phyloP scores from a whole-genome alignment of 31 red algal genomes.

The Asparagopsis taxiformis region DNA sequence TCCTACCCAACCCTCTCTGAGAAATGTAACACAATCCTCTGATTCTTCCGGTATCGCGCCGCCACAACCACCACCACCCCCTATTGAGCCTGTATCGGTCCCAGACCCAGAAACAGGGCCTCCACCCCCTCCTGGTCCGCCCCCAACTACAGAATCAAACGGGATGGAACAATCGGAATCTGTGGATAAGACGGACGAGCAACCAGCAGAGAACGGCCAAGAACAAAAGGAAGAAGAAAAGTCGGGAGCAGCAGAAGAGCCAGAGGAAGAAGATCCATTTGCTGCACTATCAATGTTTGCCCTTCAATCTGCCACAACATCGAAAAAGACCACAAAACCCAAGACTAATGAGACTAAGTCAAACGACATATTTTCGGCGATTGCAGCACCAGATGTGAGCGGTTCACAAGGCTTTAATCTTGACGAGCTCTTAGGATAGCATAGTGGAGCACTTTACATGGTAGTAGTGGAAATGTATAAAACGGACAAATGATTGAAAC shows the following conservation, averaged over 20 bases:
- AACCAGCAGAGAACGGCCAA: background rate
- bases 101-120: background rate
- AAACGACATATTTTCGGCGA: background rate
- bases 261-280: constrained; percentile 67
- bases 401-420: constrained; percentile 12
- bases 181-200: background rate
- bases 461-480: background rate
- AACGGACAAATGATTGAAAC: background rate
- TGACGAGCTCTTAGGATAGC: constrained; percentile 27
- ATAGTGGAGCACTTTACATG: constrained; percentile 1
- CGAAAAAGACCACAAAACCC: background rate
- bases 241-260: constrained; percentile 4
- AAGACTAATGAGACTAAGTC: background rate
- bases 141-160: background rate
- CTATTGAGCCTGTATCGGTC: background rate
- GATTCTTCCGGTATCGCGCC: background rate
- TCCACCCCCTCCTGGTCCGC: background rate
- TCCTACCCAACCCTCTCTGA: background rate
- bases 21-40: background rate
- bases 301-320: constrained; percentile 13
- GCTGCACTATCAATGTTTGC: constrained; percentile 76
- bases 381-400: background rate
- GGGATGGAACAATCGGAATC: background rate
- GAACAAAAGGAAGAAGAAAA: background rate
- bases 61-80: background rate